These are phyloP conservation scores for Pisolithus tinctorius DNA, from an alignment of 768 basidiomycete genomes.

Conservation along the genomic window DNA sequence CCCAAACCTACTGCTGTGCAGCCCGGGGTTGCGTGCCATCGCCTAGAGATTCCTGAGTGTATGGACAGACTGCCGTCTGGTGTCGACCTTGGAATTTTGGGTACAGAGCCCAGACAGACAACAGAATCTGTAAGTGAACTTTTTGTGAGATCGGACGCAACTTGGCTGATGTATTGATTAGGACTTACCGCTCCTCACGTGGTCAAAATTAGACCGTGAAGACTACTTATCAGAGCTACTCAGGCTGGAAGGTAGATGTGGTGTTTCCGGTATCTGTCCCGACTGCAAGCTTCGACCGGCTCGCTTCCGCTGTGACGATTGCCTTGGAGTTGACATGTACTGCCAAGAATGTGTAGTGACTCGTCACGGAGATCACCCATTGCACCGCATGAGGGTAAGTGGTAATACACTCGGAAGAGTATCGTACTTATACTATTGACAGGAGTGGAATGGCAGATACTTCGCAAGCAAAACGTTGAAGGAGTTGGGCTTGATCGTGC, in stretches of 20 bases:
- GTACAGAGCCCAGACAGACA: neutral
- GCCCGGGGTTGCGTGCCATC: neutral
- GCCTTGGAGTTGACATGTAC: slow-evolving; percentile 3
- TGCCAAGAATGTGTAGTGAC: slow-evolving; percentile 2
- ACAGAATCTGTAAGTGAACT: neutral
- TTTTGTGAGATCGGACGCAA: neutral
- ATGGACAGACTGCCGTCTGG: neutral
- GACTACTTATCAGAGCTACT: slow-evolving; percentile 2
- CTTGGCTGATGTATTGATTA: neutral
- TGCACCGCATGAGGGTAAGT: slow-evolving; percentile 13
- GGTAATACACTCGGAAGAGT: neutral
- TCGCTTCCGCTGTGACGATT: slow-evolving; percentile 5
- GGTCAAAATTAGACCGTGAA: neutral
- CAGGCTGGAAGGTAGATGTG: neutral
- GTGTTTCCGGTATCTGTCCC: neutral
- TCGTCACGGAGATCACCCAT: slow-evolving; percentile 5
- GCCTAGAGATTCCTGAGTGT: neutral
- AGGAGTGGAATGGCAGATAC: slow-evolving; percentile 14
- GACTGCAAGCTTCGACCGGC: neutral
- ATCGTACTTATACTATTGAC: neutral
- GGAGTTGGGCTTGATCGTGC: slow-evolving; percentile 12
- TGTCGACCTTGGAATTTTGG: neutral
- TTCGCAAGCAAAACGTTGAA: slow-evolving; percentile 8
- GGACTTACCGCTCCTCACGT: neutral
- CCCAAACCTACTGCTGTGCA: neutral